Percentiles rank a stretch among this genome's conserved stretches.
These are phyloP conservation scores for Pecoramyces ruminantium DNA, from an alignment of 192 early-diverging fungal genomes.

Conservation along the genomic window DNA sequence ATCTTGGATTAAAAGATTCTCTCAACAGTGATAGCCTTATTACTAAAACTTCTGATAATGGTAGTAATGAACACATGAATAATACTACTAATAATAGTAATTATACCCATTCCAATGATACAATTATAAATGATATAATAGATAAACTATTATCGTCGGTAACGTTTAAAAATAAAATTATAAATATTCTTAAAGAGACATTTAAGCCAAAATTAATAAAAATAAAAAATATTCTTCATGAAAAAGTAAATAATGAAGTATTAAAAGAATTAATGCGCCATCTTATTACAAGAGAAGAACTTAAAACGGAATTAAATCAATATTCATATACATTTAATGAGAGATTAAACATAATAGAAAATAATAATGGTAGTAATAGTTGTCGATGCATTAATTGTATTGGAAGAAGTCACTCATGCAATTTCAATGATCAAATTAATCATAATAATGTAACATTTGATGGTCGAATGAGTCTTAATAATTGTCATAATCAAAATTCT, in stretches of 20 bases:
- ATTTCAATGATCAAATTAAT: too few species aligned
- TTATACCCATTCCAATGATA: too few species aligned
- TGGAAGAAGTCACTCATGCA: background rate
- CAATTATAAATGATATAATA: background rate
- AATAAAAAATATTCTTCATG: conserved; percentile 3
- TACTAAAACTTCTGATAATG: background rate
- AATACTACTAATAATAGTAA: too few species aligned
- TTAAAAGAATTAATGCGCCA: conserved; percentile 24
- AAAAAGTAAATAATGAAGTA: conserved; percentile 21
- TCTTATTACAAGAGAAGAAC: conserved; percentile 24
- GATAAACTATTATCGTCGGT: background rate
- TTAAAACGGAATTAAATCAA: background rate
- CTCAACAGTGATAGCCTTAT: background rate
- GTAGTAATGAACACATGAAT: too few species aligned
- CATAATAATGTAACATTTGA: too few species aligned
- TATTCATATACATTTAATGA: background rate
- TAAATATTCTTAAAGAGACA: background rate
- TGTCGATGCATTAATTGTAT: background rate
- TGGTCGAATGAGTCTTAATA: too few species aligned
- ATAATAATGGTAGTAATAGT: background rate
- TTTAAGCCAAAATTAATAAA: background rate
- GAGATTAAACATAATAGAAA: background rate
- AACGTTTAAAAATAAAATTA: background rate
- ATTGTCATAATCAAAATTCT: too few species aligned
- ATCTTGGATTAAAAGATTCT: background rate